Conservation (phyloP, 2,329 filamentous ascomycete species). For the Fusarium coffeatum region DNA sequence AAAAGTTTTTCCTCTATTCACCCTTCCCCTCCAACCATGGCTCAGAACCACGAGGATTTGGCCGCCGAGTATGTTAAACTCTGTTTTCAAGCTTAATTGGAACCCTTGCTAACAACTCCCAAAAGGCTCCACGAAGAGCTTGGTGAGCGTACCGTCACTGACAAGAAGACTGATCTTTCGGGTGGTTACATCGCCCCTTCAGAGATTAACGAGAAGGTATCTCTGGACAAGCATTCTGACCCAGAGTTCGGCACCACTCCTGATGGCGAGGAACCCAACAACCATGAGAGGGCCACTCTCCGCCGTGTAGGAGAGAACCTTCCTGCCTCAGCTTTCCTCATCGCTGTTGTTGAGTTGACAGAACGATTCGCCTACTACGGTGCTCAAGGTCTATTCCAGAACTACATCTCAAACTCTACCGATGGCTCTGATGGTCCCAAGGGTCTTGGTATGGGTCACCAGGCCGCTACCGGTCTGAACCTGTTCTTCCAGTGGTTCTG, state of each 20-base stretch:
- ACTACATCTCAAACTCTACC: slow-evolving; percentile 59
- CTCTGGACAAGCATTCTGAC: slow-evolving; percentile 43
- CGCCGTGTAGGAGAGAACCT: slow-evolving; percentile 66
- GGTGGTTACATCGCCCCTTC: slow-evolving; percentile 42
- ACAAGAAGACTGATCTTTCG: slow-evolving; percentile 42
- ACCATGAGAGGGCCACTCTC: slow-evolving; percentile 61
- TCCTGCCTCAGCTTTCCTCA: slow-evolving; percentile 66
- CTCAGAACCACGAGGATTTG: slow-evolving; percentile 51
- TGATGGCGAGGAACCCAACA: slow-evolving; percentile 65
- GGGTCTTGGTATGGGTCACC: slow-evolving; percentile 66
- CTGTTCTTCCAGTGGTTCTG: slow-evolving; percentile 67
- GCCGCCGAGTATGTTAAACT: slow-evolving; percentile 49
- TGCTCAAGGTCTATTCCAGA: slow-evolving; percentile 65
- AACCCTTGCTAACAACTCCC: slow-evolving; percentile 22
- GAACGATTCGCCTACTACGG: slow-evolving; percentile 71
- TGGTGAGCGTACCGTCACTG: slow-evolving; percentile 41
- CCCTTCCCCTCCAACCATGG: slow-evolving; percentile 42
- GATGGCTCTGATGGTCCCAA: slow-evolving; percentile 56
- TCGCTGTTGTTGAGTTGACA: slow-evolving; percentile 65
- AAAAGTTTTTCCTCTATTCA: slow-evolving; percentile 8
- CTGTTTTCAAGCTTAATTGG: slow-evolving; percentile 19
- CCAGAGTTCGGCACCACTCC: slow-evolving; percentile 48
- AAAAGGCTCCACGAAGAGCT: slow-evolving; percentile 48
- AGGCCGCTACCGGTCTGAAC: slow-evolving; percentile 65
- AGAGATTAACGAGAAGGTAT: slow-evolving; percentile 42